phyloP scores from a whole-genome alignment of 2,329 filamentous ascomycete genomes.

The Cytospora mali region DNA sequence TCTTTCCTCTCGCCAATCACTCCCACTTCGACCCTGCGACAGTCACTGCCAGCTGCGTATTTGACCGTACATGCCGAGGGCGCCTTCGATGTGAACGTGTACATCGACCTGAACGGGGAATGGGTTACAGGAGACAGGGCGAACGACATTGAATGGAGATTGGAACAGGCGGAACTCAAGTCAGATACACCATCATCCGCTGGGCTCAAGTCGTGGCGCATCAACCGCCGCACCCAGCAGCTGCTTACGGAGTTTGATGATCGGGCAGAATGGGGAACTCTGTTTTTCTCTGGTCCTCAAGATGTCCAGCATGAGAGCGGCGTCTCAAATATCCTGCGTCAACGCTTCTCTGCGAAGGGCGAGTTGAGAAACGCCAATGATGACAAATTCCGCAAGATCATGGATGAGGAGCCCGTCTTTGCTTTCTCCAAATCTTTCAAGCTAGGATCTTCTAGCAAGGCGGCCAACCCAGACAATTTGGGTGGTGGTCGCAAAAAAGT shows the following conservation, averaged over 20 bases:
- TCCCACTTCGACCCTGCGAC: slow-evolving; percentile 76
- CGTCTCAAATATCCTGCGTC: slow-evolving; percentile 65
- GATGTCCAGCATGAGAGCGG: slow-evolving; percentile 72
- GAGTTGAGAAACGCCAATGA: slow-evolving; percentile 69
- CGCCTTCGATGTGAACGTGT: slow-evolving; percentile 63
- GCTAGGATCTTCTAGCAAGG: slow-evolving; percentile 38
- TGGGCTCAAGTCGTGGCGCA: slow-evolving; percentile 66
- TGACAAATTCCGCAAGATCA: slow-evolving; percentile 66
- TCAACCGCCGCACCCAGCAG: slow-evolving; percentile 62
- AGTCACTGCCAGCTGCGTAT: slow-evolving; percentile 82
- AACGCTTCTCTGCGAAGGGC: slow-evolving; percentile 69
- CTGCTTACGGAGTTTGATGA: slow-evolving; percentile 75
- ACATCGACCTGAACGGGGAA: slow-evolving; percentile 71
- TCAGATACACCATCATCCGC: slow-evolving; percentile 35
- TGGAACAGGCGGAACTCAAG: slow-evolving; percentile 48
- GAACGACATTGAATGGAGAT: slow-evolving; percentile 70
- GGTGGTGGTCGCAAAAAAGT: not conserved
- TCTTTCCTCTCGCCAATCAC: slow-evolving; percentile 76
- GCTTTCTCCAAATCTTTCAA: slow-evolving; percentile 72
- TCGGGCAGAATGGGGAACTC: slow-evolving; percentile 79
- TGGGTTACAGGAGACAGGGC: slow-evolving; percentile 80
- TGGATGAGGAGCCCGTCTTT: slow-evolving; percentile 80
- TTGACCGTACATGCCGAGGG: slow-evolving; percentile 72
- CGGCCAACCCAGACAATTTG: slow-evolving; percentile 29
- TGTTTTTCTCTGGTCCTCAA: slow-evolving; percentile 74